Evolutionary conservation across 2,329 filamentous ascomycete genomes (phyloP).

Genomic region (Emergomyces pasteurianus): DNA sequence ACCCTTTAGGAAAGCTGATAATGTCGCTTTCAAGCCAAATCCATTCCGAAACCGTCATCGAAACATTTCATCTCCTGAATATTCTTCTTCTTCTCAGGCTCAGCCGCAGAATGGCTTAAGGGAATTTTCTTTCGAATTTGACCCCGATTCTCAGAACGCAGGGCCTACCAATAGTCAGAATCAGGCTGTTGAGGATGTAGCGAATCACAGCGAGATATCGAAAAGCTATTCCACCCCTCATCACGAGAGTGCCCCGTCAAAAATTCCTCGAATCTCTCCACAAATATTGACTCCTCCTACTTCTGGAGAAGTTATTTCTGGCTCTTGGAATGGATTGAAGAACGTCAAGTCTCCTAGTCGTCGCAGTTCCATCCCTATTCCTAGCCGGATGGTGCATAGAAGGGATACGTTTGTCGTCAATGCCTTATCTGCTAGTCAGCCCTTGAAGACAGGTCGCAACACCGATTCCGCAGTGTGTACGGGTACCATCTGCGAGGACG

Average conservation of each 20-base stretch:
- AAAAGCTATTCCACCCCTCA: neutral
- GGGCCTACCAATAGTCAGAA: neutral
- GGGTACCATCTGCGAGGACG: neutral
- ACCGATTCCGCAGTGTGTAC: neutral
- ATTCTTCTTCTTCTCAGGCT: neutral
- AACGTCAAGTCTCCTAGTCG: conserved; percentile 3
- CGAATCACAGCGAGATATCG: neutral
- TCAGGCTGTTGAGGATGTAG: neutral
- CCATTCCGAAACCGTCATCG: conserved; percentile 6
- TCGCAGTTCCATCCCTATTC: conserved; percentile 11
- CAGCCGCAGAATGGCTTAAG: neutral
- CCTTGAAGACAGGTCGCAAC: neutral
- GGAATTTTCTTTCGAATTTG: neutral
- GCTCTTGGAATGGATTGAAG: neutral
- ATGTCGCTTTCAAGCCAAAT: conserved; percentile 2
- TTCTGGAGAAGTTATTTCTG: neutral
- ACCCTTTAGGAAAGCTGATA: neutral
- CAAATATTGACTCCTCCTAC: neutral
- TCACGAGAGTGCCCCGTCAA: conserved; percentile 3
- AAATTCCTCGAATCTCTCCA: conserved; percentile 11
- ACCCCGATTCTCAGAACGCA: neutral
- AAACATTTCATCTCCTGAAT: neutral
- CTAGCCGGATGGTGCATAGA: conserved; percentile 7
- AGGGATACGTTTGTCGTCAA: neutral
- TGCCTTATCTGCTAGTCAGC: neutral